Evolutionary conservation across 148 eudicot species (phyloP), one percentile per base, ranked within the genome.

Genomic region (Diospyros kaki): DNA sequence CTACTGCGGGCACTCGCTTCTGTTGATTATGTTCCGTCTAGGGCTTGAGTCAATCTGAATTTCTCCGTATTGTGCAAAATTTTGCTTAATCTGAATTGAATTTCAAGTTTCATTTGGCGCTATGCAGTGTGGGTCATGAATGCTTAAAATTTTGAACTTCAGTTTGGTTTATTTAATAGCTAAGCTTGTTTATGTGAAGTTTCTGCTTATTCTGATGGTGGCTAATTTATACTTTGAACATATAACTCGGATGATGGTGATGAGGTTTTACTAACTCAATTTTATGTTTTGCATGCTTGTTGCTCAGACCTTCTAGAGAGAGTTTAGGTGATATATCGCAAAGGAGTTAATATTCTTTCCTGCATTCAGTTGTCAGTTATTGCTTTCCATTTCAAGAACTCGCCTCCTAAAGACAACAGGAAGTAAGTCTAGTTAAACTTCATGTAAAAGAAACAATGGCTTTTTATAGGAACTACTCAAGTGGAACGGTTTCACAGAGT

Each of bases 401-500:
- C 38, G 18, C 68, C 59, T 39, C 50, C 40, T 51, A 42, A 50
- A 63, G 39, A 61, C 46, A 50, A 73, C 28, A 38, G 68, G 9
- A 39, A 10, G 28, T 41, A 9, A 61, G 45, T 61, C 42, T 17
- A 51, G 69, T 28, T 45, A 42, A 40, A 54, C 76, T 78, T 87
- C 69, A 91, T 87, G 93, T 72, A 66, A 84, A 58, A 69, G 79
- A 73, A 56, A 86, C 68, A 73, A 91, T 94, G 97, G 88, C 91
- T 9, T 89, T 86, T 80, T 86, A 77, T 80, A 86, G 90, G 82
- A 89, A 89, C 73, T 86, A 83, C 72, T 71, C 89, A 0, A 79
- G 77, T 76, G 90, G 79, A 75, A 62, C 84, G 43, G 81, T 78
- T 17, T 77, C 85, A 15, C 84, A 85, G 43, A 83, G 87, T 73